Percentiles rank a stretch among this genome's conserved stretches.
Evolutionary conservation across 2,329 filamentous ascomycete species (phyloP).

Genomic region (Curvularia eragrostidis): DNA sequence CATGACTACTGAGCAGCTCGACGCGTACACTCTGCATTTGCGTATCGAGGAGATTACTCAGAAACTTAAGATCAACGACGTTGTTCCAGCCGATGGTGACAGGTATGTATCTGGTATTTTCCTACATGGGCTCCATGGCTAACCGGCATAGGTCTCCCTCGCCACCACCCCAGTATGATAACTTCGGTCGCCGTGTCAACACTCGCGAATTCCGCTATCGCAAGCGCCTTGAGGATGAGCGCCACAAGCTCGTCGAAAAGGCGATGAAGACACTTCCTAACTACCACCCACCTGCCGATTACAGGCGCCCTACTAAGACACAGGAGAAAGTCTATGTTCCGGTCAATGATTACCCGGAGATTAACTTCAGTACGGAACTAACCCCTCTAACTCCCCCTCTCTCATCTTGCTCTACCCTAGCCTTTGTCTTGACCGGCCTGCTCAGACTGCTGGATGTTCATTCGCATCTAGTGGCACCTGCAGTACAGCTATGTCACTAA

Average conservation of each 20-base stretch:
- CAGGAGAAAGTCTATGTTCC: conserved; percentile 99
- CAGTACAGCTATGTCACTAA: conserved; percentile 52
- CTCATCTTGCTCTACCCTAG: conserved; percentile 53
- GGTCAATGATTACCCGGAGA: conserved; percentile 99
- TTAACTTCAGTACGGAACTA: conserved; percentile 99
- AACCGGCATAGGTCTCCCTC: conserved; percentile 78
- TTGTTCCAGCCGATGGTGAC: conserved; percentile 94
- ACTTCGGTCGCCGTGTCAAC: conserved; percentile 98
- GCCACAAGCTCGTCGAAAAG: conserved; percentile 97
- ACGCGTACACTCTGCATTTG: conserved; percentile 94
- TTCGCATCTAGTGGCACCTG: conserved; percentile 43
- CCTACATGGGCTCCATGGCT: conserved; percentile 2
- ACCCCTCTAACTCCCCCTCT: conserved; percentile 73
- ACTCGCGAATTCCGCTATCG: conserved; percentile 98
- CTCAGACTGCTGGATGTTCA: conserved; percentile 41
- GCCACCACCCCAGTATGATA: conserved; percentile 96
- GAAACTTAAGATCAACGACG: conserved; percentile 98
- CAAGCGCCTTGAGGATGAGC: conserved; percentile 97
- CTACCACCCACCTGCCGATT: conserved; percentile 98
- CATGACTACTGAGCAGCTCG: conserved; percentile 98
- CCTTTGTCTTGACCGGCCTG: conserved; percentile 55
- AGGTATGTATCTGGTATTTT: conserved; percentile 67
- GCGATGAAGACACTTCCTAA: conserved; percentile 99
- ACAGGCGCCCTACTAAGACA: conserved; percentile 98
- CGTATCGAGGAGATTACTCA: conserved; percentile 99